Conservation (phyloP, 768 basidiomycete genomes). For the Termitomyces sp. region DNA sequence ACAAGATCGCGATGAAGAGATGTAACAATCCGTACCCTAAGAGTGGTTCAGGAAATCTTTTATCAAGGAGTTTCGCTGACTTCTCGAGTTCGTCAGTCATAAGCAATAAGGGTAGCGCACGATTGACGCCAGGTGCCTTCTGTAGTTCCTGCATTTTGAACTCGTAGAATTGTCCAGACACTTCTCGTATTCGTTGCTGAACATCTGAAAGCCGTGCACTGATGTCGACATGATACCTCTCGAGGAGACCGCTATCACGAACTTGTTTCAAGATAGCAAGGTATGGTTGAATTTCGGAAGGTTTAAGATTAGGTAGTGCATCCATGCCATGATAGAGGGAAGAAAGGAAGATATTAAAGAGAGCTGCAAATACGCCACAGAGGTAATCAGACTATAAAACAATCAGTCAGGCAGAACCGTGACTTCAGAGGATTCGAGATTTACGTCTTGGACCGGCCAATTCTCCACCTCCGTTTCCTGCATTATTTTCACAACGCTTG, state of each 20-base stretch:
- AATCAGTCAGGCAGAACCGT: constrained; percentile 5
- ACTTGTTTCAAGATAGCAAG: constrained; percentile 67
- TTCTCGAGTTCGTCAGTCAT: constrained; percentile 92
- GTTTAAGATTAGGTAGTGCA: constrained; percentile 65
- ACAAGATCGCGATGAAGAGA: background rate
- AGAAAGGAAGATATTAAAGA: constrained; percentile 86
- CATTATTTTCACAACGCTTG: constrained; percentile 63
- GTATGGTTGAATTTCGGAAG: constrained; percentile 59
- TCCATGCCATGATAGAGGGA: constrained; percentile 83
- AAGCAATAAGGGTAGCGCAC: constrained; percentile 72
- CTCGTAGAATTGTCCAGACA: constrained; percentile 58
- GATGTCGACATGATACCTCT: constrained; percentile 70
- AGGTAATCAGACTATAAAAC: constrained; percentile 57
- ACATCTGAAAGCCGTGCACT: constrained; percentile 61
- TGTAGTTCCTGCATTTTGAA: constrained; percentile 59
- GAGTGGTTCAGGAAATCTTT: constrained; percentile 80
- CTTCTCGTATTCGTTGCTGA: constrained; percentile 53
- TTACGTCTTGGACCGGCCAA: constrained; percentile 81
- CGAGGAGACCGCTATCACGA: constrained; percentile 62
- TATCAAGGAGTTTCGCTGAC: constrained; percentile 73
- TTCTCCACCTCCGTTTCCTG: constrained; percentile 64
- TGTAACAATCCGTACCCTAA: constrained; percentile 49
- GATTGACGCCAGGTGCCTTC: constrained; percentile 68
- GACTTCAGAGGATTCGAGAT: constrained; percentile 24
- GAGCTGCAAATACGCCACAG: constrained; percentile 56